Conservation (phyloP, 2,329 filamentous ascomycete genomes). For the Phialophora tarda region DNA sequence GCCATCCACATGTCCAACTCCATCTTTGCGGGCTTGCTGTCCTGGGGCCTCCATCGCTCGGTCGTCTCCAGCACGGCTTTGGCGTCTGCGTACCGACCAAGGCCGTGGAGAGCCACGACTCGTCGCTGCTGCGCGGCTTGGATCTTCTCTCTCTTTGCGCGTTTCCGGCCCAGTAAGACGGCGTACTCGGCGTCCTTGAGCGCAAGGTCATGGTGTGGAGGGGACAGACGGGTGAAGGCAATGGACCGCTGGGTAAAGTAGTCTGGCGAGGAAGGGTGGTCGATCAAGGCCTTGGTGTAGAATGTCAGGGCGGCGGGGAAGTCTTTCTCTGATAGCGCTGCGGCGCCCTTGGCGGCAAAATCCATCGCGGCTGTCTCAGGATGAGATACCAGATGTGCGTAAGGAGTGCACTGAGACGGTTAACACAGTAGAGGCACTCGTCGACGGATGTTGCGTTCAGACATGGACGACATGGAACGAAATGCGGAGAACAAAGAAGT, state of each 20-base stretch:
- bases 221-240: conserved; percentile 70
- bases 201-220: conserved; percentile 64
- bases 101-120: conserved; percentile 72
- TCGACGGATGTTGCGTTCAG: background rate
- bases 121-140: conserved; percentile 81
- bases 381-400: background rate
- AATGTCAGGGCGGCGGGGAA: conserved; percentile 71
- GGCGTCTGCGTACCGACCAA: conserved; percentile 76
- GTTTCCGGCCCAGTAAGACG: conserved; percentile 65
- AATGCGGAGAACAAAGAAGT: background rate
- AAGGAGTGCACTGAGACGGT: background rate
- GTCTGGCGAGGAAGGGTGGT: conserved; percentile 68
- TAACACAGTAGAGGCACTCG: background rate
- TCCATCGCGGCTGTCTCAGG: conserved; percentile 51
- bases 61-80: conserved; percentile 69
- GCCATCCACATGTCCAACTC: conserved; percentile 60
- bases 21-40: conserved; percentile 44
- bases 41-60: conserved; percentile 58
- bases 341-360: conserved; percentile 61
- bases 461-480: background rate
- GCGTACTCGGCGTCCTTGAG: conserved; percentile 73
- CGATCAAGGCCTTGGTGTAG: conserved; percentile 68
- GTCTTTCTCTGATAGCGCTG: conserved; percentile 66
- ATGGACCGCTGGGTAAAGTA: conserved; percentile 85
- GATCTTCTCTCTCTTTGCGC: conserved; percentile 76